phyloP scores from a whole-genome alignment of 257 asterid species.

The Henckelia pumila region DNA sequence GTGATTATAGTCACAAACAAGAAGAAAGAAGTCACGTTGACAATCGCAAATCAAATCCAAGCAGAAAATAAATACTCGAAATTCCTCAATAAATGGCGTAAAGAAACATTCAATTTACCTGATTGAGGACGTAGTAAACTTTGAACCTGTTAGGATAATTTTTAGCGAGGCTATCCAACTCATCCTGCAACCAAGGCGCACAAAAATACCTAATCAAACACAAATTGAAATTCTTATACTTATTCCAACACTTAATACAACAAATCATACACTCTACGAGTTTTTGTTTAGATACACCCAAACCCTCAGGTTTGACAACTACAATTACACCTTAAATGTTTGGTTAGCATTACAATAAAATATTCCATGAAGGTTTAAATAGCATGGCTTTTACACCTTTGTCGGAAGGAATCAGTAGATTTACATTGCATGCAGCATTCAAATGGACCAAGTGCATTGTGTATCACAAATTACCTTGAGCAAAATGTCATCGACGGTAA shows the following conservation, averaged over 20 bases:
- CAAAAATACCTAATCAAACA: constrained; percentile 13
- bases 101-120: constrained; percentile 40
- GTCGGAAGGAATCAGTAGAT: background rate
- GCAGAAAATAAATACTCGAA: background rate
- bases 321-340: background rate
- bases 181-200: constrained; percentile 52
- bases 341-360: background rate
- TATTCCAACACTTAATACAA: constrained; percentile 1
- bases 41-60: background rate
- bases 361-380: background rate
- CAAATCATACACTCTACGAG: background rate
- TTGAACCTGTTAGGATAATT: constrained; percentile 59
- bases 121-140: constrained; percentile 77
- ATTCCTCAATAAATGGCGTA: background rate
- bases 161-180: constrained; percentile 60
- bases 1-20: background rate
- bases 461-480: constrained; percentile 55
- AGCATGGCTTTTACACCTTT: background rate
- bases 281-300: background rate
- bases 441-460: constrained; percentile 9
- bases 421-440: constrained; percentile 10
- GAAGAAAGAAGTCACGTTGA: background rate
- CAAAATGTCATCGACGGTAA: constrained; percentile 80
- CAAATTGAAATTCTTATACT: background rate
- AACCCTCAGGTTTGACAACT: background rate